Base-by-base conservation (phyloP, 768 basidiomycete species). In the Pleurotus giganteus region DNA sequence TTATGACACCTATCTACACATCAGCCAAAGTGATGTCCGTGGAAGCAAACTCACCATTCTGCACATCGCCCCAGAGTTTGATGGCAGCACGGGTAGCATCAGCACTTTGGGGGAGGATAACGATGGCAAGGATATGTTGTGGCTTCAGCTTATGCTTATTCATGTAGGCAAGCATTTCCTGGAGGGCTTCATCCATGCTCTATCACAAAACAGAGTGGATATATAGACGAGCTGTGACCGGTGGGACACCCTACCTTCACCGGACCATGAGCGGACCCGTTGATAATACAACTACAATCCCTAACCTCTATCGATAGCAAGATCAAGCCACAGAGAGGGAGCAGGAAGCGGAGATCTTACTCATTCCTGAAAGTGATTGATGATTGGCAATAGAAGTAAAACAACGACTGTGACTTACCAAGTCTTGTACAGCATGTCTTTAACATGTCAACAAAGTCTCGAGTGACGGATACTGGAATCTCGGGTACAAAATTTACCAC, bases 61-160 rank as follows among this genome's bases (percentile, higher is more conserved):
- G 12, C 12, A 70, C 64, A 61, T 86, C 85, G 0, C 85, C 84
- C 74, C 77, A 84, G 21, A 74, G 71, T 56, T 88, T 88, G 23
- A 88, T 73, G 0, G 59, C 49, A 2, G 65, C 66, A 11, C 81
- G 65, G 0, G 82, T 70, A 0, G 75, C 74, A 0, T 73, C 74
- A 0, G 82, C 83, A 12, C 71, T 69, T 0, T 67, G 57, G 0
- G 86, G 84, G 13, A 86, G 71, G 3, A 89, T 68, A 0, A 78
- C 76, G 3, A 88, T 43, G 0, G 88, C 62, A 44, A 26, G 52
- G 28, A 68, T 54, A 6, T 58, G 42, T 4, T 55, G 27, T 27
- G 31, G 15, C 28, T 15, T 55, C 5, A 55, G 53, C 23, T 39
- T 29, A 26, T 11, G 24, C 24, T 47, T 4, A n/a, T 47, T 21